These are phyloP conservation scores for Ceratobasidium sp. DNA, from an alignment of 1,284 basidiomycete genomes.

Conservation along the genomic window DNA sequence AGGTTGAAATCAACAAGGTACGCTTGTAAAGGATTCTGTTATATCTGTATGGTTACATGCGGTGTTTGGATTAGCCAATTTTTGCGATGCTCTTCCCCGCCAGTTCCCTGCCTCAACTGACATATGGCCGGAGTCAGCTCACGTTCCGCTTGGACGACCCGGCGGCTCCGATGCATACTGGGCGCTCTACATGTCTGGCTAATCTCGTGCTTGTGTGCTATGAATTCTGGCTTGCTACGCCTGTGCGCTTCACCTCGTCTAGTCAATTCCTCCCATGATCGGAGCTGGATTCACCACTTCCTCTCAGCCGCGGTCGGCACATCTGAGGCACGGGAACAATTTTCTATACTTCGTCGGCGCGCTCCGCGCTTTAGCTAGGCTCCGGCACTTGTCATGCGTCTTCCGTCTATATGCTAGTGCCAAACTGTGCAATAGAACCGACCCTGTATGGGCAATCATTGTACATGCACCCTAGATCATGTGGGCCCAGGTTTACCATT, in stretches of 20 bases:
- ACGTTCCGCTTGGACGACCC: neutral
- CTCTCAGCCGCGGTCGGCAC: neutral
- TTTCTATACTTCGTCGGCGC: neutral
- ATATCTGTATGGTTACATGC: neutral
- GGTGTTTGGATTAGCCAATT: slow-evolving; percentile 8
- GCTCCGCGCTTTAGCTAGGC: neutral
- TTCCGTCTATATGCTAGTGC: neutral
- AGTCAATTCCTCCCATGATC: too few relatives aligned
- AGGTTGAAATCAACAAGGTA: slow-evolving; percentile 28
- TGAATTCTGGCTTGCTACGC: too few relatives aligned
- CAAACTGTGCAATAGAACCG: neutral
- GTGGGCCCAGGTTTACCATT: neutral
- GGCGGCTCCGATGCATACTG: slow-evolving; percentile 19
- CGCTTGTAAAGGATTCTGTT: slow-evolving; percentile 13
- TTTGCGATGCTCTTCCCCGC: neutral
- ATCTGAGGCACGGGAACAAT: neutral
- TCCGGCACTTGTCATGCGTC: neutral
- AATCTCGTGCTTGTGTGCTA: neutral
- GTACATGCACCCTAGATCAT: neutral
- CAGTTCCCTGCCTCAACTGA: slow-evolving; percentile 31
- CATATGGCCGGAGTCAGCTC: slow-evolving; percentile 22
- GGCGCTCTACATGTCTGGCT: neutral
- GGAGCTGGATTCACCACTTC: too few relatives aligned
- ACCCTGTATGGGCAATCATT: neutral
- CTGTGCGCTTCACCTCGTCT: too few relatives aligned